Percentiles rank a stretch among this genome's conserved stretches.
Evolutionary conservation across 2,329 filamentous ascomycete genomes (phyloP).

Genomic region (Phoma herbarum): DNA sequence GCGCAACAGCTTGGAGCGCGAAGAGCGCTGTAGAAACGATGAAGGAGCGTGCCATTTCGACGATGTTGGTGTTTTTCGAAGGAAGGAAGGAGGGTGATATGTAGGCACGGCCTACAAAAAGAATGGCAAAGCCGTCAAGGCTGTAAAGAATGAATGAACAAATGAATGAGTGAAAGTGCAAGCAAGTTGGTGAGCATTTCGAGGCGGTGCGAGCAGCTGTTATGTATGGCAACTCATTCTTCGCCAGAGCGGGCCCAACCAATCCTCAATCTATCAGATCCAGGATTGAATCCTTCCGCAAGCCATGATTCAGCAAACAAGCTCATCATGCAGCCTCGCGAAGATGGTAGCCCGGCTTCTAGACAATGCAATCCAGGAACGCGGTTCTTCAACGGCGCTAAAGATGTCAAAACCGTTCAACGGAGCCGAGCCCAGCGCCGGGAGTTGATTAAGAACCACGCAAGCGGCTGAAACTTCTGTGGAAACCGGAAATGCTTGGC

Average conservation of each 20-base stretch:
- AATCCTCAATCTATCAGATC: conserved; percentile 32
- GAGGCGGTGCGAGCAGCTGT: conserved; percentile 5
- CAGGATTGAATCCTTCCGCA: conserved; percentile 20
- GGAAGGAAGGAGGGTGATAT: conserved; percentile 27
- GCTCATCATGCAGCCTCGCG: conserved; percentile 22
- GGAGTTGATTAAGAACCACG: conserved; percentile 38
- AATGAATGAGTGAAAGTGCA: conserved; percentile 23
- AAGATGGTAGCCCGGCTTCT: conserved; percentile 20
- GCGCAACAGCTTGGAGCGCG: conserved; percentile 37
- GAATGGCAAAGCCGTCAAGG: conserved; percentile 47
- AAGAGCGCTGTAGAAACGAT: conserved; percentile 39
- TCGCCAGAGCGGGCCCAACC: conserved; percentile 25
- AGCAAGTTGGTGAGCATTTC: conserved; percentile 20
- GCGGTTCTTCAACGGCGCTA: conserved; percentile 24
- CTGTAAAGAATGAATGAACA: conserved; percentile 33
- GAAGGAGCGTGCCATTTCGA: conserved; percentile 42
- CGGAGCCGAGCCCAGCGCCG: conserved; percentile 28
- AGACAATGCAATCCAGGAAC: conserved; percentile 26
- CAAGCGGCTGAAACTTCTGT: conserved; percentile 23
- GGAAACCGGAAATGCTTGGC: conserved; percentile 19
- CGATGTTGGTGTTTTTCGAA: conserved; percentile 14
- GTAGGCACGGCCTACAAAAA: conserved; percentile 39
- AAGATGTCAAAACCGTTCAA: conserved; percentile 28
- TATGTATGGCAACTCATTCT: conserved; percentile 26
- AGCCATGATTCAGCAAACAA: conserved; percentile 20